Base-by-base conservation (phyloP, 441 rosid genomes). In the Geranium incanum region DNA sequence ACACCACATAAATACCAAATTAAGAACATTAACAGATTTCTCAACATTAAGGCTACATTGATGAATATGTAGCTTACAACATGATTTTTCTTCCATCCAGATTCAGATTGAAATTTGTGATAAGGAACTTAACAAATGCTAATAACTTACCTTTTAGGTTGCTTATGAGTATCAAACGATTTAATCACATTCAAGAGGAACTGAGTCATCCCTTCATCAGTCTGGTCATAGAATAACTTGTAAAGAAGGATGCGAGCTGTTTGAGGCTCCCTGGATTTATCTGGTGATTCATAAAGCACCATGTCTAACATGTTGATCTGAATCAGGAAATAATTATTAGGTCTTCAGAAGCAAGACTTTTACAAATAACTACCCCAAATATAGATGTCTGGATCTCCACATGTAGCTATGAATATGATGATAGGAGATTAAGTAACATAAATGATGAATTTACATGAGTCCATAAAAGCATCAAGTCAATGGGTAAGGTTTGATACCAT, bases 201-300 rank as follows among this genome's bases (percentile, higher is more conserved):
- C 66, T 89, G 97, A 69, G 90, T 88, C 97, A 93, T 85, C 71
- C 97, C 97, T 88, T 91, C 86, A 74, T 93, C 97, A 78, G 98
- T 91, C 78, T 93, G 99, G 74, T 93, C 98, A 80, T 95, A 95
- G 80, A 93, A 93, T 76, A 95, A 75, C 87, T 93, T 95, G 82
- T 95, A 93, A 75, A 95, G 98, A 78, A 93, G 91, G 77, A 95
- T 77, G 69, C 97, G 91, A 67, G 91, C 94, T 77, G 97, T 91
- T 77, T 78, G 92, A 71, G 99, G 88, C 85, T 93, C 98, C 84
- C 75, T 87, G 16, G 93, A 93, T 79, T 86, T 86, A 79, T 91
- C 95, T 67, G 98, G 95, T 52, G 76, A 72, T 76, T 80, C 72
- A 78, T 83, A 84, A 33, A 93, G 86, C 80, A 95, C 94, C 84